Percentiles rank a stretch among this genome's conserved stretches.
phyloP scores from a whole-genome alignment of 2,329 filamentous ascomycete genomes.

The Madurella mycetomatis region DNA sequence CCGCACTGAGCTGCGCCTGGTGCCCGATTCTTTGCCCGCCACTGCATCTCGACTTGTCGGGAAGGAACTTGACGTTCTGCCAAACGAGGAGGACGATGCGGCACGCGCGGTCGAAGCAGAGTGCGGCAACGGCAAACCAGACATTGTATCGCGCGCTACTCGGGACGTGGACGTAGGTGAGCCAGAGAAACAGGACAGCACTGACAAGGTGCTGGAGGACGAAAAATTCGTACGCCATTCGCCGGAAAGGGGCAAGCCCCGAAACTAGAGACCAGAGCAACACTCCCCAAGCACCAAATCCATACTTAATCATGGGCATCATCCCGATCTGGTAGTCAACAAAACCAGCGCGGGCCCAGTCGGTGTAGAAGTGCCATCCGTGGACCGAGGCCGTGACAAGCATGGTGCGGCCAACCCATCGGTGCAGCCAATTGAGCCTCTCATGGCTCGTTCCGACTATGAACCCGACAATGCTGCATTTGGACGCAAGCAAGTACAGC shows the following conservation, averaged over 20 bases:
- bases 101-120: constrained; percentile 58
- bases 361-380: constrained; percentile 63
- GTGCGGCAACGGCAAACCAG: constrained; percentile 60
- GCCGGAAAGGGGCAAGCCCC: constrained; percentile 59
- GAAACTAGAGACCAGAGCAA: constrained; percentile 62
- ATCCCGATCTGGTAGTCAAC: constrained; percentile 54
- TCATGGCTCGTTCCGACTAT: constrained; percentile 63
- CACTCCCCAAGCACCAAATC: constrained; percentile 61
- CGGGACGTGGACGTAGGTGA: constrained; percentile 61
- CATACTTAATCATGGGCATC: constrained; percentile 63
- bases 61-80: constrained; percentile 47
- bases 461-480: constrained; percentile 55
- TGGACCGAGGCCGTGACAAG: constrained; percentile 65
- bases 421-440: constrained; percentile 67
- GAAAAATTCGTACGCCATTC: constrained; percentile 66
- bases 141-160: constrained; percentile 55
- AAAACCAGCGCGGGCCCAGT: constrained; percentile 59
- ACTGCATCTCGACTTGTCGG: constrained; percentile 40
- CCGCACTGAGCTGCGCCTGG: constrained; percentile 43
- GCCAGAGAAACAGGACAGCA: constrained; percentile 57
- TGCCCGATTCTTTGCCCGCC: constrained; percentile 50
- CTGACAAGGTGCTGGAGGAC: constrained; percentile 63
- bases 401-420: constrained; percentile 67
- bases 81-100: constrained; percentile 45
- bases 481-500: constrained; percentile 58